phyloP scores from a whole-genome alignment of 305 asterid genomes.

The Fraxinus paxiana region DNA sequence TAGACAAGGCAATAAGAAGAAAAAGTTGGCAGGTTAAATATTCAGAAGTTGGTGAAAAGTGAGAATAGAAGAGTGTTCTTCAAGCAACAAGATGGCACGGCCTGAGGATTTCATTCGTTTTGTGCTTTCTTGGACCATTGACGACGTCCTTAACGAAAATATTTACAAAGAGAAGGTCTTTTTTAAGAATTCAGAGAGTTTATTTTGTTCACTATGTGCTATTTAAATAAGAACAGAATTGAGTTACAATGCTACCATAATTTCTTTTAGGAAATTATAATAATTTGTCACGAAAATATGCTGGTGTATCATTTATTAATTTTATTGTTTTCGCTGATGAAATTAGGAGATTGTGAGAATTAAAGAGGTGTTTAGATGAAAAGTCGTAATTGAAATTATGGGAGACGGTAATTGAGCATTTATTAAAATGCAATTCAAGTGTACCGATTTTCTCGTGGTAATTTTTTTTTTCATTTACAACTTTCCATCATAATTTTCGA shows the following conservation, averaged over 20 bases:
- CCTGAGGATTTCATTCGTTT: conserved; percentile 37
- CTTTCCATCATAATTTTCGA: neutral
- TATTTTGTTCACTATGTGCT: neutral
- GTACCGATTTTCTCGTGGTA: neutral
- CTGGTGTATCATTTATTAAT: neutral
- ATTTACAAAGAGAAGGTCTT: conserved; percentile 42
- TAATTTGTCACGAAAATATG: neutral
- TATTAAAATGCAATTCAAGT: neutral
- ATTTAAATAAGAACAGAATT: neutral
- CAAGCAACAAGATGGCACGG: conserved; percentile 2
- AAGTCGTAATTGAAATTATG: neutral
- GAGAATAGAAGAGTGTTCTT: conserved; percentile 24
- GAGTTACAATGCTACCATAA: neutral
- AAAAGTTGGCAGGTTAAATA: neutral
- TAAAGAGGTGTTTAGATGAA: neutral
- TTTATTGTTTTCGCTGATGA: neutral
- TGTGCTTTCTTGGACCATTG: conserved; percentile 49
- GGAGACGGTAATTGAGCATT: neutral
- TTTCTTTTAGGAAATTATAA: neutral
- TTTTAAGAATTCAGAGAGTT: neutral
- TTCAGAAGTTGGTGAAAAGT: neutral
- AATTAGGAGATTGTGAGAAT: neutral
- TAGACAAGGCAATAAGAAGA: neutral
- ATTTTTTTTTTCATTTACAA: neutral
- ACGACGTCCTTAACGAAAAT: conserved; percentile 36